phyloP scores from a whole-genome alignment of 495 filamentous ascomycete genomes.

The Penicillium pancosmium region DNA sequence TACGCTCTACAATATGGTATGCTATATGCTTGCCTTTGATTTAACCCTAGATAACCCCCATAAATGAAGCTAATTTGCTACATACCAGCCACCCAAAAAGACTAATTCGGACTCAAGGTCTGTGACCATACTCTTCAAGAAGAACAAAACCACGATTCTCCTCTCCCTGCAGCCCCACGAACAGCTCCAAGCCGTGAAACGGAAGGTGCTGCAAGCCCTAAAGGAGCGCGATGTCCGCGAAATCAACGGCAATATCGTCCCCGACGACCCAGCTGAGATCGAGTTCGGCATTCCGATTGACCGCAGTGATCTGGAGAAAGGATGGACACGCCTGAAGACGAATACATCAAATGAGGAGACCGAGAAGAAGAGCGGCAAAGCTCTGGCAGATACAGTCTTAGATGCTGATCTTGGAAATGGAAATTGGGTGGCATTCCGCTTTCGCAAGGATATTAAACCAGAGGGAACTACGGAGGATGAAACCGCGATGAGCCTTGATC shows the following conservation, averaged over 20 bases:
- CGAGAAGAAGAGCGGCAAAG: slow-evolving; percentile 37
- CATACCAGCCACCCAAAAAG: slow-evolving; percentile 25
- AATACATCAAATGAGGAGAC: background rate
- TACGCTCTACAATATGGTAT: slow-evolving; percentile 20
- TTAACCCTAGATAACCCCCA: background rate
- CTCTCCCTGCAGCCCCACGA: slow-evolving; percentile 66
- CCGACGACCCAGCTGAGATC: slow-evolving; percentile 50
- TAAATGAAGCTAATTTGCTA: background rate
- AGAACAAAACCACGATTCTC: slow-evolving; percentile 76
- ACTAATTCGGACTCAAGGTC: slow-evolving; percentile 40
- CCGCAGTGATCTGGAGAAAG: slow-evolving; percentile 55
- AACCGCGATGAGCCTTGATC: slow-evolving; percentile 41
- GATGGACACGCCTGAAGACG: slow-evolving; percentile 58
- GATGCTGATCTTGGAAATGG: slow-evolving; percentile 59
- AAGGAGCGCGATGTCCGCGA: slow-evolving; percentile 42
- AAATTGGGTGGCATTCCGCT: slow-evolving; percentile 70
- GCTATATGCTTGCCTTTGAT: background rate
- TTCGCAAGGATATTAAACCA: slow-evolving; percentile 36
- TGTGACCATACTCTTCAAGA: slow-evolving; percentile 76
- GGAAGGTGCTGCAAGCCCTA: slow-evolving; percentile 62
- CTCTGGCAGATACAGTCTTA: slow-evolving; percentile 34
- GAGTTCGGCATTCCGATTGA: slow-evolving; percentile 58
- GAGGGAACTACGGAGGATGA: slow-evolving; percentile 17
- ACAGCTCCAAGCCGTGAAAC: slow-evolving; percentile 61
- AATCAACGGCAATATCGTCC: slow-evolving; percentile 51